Conservation (phyloP, 768 basidiomycete genomes). For the Tremella fuciformis region DNA sequence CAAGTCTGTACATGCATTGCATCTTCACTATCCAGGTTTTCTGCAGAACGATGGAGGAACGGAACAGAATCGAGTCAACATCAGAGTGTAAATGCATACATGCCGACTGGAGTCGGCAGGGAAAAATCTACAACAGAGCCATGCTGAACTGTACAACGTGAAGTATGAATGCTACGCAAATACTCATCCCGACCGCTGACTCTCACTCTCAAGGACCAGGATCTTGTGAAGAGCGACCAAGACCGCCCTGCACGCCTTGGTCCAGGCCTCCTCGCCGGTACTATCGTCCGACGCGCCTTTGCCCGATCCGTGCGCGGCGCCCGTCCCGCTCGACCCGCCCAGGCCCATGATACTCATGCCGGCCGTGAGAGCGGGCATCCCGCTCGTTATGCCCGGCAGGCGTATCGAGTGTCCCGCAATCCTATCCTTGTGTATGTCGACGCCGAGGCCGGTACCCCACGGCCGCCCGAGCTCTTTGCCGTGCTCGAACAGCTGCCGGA, state of each 20-base stretch:
- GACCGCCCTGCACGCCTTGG: constrained; percentile 85
- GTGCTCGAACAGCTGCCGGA: constrained; percentile 85
- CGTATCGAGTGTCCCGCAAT: constrained; percentile 95
- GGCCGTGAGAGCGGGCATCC: constrained; percentile 15
- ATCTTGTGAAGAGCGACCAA: constrained; percentile 54
- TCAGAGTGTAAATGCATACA: not conserved
- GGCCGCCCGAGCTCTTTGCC: constrained; percentile 69
- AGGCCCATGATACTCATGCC: constrained; percentile 10
- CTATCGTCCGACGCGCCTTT: constrained; percentile 10
- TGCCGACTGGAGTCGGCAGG: not conserved
- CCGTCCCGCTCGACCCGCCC: not conserved
- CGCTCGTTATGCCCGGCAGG: constrained; percentile 69
- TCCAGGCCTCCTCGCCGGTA: constrained; percentile 88
- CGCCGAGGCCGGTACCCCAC: constrained; percentile 58
- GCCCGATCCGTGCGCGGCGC: constrained; percentile 1
- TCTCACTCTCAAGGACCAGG: constrained; percentile 49
- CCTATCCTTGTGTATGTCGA: constrained; percentile 76
- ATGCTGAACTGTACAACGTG: not conserved
- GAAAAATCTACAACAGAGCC: not conserved
- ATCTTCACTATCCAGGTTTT: too few species aligned
- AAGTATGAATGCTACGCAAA: not conserved
- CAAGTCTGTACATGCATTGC: not conserved
- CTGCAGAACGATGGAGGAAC: too few species aligned
- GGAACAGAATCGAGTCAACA: too few species aligned
- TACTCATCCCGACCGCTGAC: constrained; percentile 21